Base-by-base conservation (phyloP, 2,329 filamentous ascomycete species). In the Thermothelomyces thermophilus region DNA sequence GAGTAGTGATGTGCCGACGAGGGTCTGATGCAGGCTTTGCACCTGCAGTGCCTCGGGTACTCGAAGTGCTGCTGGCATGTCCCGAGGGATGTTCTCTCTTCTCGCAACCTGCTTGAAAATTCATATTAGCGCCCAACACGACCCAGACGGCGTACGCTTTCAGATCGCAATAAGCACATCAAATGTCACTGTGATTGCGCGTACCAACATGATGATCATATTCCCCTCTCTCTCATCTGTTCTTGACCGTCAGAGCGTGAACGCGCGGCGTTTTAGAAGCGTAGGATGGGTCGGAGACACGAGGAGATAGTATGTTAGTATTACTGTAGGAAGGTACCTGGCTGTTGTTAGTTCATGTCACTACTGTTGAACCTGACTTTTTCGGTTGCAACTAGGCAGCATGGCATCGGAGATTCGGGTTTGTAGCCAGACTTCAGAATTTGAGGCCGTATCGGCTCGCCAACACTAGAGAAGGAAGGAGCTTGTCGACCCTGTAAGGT, bases 41-140 rank as follows among this genome's bases (percentile, higher is more conserved):
- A 44, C 19, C 31, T 33, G 43, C 24, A 47, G 42, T 30, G 42
- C 42, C 30, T 34, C 35, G 45, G 33, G 33, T 44, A 20, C 20
- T 16, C 24, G 9, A 41, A 9, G 30, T 37, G 36, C 46, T 36
- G 40, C 22, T 28, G 36, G 14, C 35, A 20, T 41, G 41, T 35
- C 30, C 28, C 35, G 6, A 28, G 33, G 31, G 30, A 5, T 24
- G 9, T 20, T 13, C 35, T 40, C 34, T 28, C 31, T 22, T 10
- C 7, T 20, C 20, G 10, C 31, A 14, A 33, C 16, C 19, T 45
- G 41, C n/a, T 22, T 45, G 46, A 49, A 46, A 37, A 36, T 13
- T 5, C 14, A 17, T 17, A 24, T 52, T 49, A 46, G 50, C 42
- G 46, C 42, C 28, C 46, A 22, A 20, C 37, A 35, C 34, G n/a